Evolutionary conservation across 2,329 filamentous ascomycete species (phyloP).

Genomic region (Colletotrichum tropicicola): DNA sequence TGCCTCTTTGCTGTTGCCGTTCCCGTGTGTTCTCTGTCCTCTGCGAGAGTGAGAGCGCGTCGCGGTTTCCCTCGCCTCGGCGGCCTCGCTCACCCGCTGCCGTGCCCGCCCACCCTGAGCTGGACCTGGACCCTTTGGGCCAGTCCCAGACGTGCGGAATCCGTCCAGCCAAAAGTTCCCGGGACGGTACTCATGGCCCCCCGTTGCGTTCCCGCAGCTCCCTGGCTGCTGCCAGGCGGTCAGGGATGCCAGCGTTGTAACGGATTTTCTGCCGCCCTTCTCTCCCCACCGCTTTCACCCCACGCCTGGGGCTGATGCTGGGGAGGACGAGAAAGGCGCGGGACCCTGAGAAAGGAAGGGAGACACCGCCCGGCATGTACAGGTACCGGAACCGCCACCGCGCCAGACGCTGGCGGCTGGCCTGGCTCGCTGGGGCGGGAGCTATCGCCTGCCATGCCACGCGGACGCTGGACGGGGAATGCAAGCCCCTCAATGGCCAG

Average conservation of each 20-base stretch:
- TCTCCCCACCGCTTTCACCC: slow-evolving; percentile 27
- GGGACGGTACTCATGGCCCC: slow-evolving; percentile 6
- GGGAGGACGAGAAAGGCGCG: slow-evolving; percentile 22
- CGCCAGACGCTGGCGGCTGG: neutral
- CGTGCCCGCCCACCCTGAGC: neutral
- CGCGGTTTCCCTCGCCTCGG: neutral
- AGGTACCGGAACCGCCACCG: slow-evolving; percentile 16
- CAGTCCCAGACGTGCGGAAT: slow-evolving; percentile 5
- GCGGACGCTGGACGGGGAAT: slow-evolving; percentile 23
- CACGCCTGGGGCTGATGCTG: slow-evolving; percentile 30
- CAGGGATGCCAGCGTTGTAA: slow-evolving; percentile 7
- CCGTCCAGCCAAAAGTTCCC: slow-evolving; percentile 6
- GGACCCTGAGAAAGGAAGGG: slow-evolving; percentile 23
- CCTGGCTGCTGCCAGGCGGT: slow-evolving; percentile 20
- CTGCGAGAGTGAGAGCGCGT: neutral
- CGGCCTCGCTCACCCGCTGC: neutral
- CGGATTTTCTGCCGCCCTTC: slow-evolving; percentile 21
- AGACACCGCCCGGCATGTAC: slow-evolving; percentile 4
- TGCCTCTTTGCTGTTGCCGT: neutral
- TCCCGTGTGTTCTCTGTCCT: neutral
- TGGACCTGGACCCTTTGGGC: slow-evolving; percentile 3
- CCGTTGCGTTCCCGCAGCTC: slow-evolving; percentile 20
- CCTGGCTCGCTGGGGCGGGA: slow-evolving; percentile 20
- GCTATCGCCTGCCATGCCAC: slow-evolving; percentile 29
- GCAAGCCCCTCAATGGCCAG: slow-evolving; percentile 15